These are phyloP conservation scores for Boletales sp. DNA, from an alignment of 768 basidiomycete genomes.

Conservation along the genomic window DNA sequence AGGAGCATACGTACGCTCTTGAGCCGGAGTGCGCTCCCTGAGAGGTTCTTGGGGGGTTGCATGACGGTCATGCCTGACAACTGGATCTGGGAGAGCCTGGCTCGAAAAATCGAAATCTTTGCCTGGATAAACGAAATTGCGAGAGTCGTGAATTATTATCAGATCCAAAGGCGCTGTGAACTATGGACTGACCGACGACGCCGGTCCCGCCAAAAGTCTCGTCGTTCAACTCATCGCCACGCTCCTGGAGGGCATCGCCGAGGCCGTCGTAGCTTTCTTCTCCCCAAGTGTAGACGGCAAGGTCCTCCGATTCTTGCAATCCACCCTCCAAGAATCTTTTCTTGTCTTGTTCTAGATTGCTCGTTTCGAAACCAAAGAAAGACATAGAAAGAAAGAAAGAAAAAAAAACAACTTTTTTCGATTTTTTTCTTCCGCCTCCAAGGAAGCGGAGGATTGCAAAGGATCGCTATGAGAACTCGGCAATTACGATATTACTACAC, in stretches of 20 bases:
- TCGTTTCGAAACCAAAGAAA: constrained; percentile 75
- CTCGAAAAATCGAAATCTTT: constrained; percentile 89
- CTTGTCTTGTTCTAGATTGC: constrained; percentile 62
- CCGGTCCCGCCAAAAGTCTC: constrained; percentile 86
- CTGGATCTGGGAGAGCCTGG: constrained; percentile 32
- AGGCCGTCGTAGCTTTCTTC: constrained; percentile 88
- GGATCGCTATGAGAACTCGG: constrained; percentile 11
- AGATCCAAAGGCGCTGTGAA: constrained; percentile 9
- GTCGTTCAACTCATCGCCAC: constrained; percentile 90
- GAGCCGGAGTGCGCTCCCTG: constrained; percentile 27
- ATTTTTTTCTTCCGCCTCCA: constrained; percentile 15
- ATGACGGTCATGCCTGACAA: constrained; percentile 14
- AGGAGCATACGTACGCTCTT: constrained; percentile 18
- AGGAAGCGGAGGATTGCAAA: constrained; percentile 11
- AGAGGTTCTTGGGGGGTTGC: constrained; percentile 19
- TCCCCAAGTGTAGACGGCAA: constrained; percentile 92
- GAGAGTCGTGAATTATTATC: constrained; percentile 4
- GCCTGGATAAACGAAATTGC: constrained; percentile 42
- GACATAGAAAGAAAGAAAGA: constrained; percentile 47
- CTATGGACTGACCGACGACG: constrained; percentile 59
- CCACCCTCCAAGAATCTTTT: constrained; percentile 48
- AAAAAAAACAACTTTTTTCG: not conserved
- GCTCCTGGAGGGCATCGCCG: constrained; percentile 83
- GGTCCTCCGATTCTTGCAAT: constrained; percentile 64
- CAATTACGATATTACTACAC: constrained; percentile 8